These are phyloP conservation scores for Cyclotella atomus DNA, from an alignment of 108 stramenopile species.

Conservation along the genomic window DNA sequence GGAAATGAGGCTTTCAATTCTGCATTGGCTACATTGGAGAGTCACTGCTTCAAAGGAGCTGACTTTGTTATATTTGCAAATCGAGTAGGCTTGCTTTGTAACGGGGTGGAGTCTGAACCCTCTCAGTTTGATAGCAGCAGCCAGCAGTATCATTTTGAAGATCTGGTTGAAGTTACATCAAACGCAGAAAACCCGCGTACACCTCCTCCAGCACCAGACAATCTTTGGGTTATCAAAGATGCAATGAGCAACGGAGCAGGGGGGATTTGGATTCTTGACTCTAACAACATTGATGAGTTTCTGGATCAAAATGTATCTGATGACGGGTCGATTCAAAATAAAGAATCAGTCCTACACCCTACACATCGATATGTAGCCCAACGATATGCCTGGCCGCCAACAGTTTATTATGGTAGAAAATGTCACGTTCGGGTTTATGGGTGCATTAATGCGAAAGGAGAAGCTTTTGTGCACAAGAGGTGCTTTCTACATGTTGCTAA, in stretches of 20 bases:
- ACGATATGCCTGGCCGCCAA: constrained; percentile 80
- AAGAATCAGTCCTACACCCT: constrained; percentile 36
- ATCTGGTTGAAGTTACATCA: constrained; percentile 32
- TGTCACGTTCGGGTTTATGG: constrained; percentile 87
- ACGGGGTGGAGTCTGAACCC: not conserved
- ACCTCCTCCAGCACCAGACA: constrained; percentile 41
- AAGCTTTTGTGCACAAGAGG: constrained; percentile 74
- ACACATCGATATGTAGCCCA: constrained; percentile 78
- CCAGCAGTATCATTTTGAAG: constrained; percentile 26
- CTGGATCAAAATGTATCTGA: constrained; percentile 3
- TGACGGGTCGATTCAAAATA: not conserved
- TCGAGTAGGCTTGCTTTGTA: constrained; percentile 26
- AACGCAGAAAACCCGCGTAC: too few species aligned
- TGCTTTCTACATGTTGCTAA: constrained; percentile 89
- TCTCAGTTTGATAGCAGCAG: constrained; percentile 1
- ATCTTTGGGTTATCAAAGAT: constrained; percentile 87
- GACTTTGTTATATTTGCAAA: constrained; percentile 55
- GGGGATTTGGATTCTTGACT: constrained; percentile 81
- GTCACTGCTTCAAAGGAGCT: constrained; percentile 73
- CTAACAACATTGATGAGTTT: constrained; percentile 50
- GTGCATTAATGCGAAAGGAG: constrained; percentile 64
- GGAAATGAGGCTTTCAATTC: constrained; percentile 5
- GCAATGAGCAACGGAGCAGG: constrained; percentile 83
- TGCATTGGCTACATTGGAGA: constrained; percentile 55
- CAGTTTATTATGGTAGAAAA: constrained; percentile 67